phyloP scores from a whole-genome alignment of 306 rosid species.

The Cucurbita argyrosperma region DNA sequence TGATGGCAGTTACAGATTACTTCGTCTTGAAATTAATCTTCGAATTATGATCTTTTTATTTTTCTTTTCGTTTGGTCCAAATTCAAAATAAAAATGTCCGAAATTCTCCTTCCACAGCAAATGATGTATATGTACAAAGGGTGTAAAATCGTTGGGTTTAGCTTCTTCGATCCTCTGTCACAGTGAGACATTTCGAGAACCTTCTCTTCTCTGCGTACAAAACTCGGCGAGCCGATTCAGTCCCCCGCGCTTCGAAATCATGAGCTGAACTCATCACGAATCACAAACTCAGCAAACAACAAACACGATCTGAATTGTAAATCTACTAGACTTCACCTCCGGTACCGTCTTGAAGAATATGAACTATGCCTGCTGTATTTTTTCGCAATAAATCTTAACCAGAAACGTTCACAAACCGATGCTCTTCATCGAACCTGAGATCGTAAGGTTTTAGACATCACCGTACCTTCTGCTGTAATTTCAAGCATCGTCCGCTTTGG shows the following conservation, averaged over 20 bases:
- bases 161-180: conserved; percentile 11
- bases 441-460: conserved; percentile 19
- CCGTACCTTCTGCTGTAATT: conserved; percentile 26
- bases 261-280: neutral
- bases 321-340: neutral
- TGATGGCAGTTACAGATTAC: neutral
- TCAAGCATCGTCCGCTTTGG: conserved; percentile 38
- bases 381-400: neutral
- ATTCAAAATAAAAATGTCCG: conserved; percentile 19
- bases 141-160: neutral
- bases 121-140: conserved; percentile 10
- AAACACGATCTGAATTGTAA: neutral
- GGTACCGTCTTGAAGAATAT: neutral
- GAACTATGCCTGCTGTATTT: neutral
- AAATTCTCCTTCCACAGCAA: conserved; percentile 61
- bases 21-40: neutral
- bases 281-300: neutral
- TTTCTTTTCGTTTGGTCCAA: neutral
- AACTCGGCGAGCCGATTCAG: conserved; percentile 23
- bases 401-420: neutral
- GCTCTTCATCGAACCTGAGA: conserved; percentile 8
- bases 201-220: neutral
- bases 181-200: neutral
- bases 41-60: neutral
- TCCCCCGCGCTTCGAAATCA: neutral